These are phyloP conservation scores for thale cress (Arabidopsis thaliana) DNA, from an alignment of 345 rosid species.

Conservation along the genomic window DNA sequence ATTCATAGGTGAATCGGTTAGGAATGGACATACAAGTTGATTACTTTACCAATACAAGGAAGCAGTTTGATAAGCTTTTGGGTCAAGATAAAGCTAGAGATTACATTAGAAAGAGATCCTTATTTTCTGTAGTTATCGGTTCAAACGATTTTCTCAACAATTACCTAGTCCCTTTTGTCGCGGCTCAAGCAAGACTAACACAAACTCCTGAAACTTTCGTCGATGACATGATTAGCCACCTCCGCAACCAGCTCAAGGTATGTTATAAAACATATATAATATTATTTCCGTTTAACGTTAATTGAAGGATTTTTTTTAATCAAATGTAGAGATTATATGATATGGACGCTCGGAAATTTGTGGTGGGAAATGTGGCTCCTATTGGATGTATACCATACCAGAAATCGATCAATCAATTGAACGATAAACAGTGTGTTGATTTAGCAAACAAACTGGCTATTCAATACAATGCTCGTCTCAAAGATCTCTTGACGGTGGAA, in stretches of 20 bases:
- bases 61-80: slow-evolving; percentile 66
- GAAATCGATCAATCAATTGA: slow-evolving; percentile 68
- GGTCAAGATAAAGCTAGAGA: slow-evolving; percentile 76
- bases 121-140: slow-evolving; percentile 82
- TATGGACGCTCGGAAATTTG: slow-evolving; percentile 84
- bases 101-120: slow-evolving; percentile 54
- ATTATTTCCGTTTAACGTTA: too few relatives aligned
- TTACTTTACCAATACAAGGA: slow-evolving; percentile 72
- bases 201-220: slow-evolving; percentile 74
- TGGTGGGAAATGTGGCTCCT: slow-evolving; percentile 89
- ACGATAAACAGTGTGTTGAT: slow-evolving; percentile 70
- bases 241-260: slow-evolving; percentile 69
- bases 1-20: slow-evolving; percentile 72
- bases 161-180: slow-evolving; percentile 82
- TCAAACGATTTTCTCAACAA: slow-evolving; percentile 93
- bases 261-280: neutral
- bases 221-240: slow-evolving; percentile 69
- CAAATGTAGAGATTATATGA: slow-evolving; percentile 68
- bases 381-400: slow-evolving; percentile 96
- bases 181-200: slow-evolving; percentile 70
- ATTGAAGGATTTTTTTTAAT: neutral
- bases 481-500: slow-evolving; percentile 64
- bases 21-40: slow-evolving; percentile 91
- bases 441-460: slow-evolving; percentile 72
- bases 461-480: slow-evolving; percentile 70